phyloP scores from a whole-genome alignment of 2,329 filamentous ascomycete genomes.

The Orbilia brochopaga region DNA sequence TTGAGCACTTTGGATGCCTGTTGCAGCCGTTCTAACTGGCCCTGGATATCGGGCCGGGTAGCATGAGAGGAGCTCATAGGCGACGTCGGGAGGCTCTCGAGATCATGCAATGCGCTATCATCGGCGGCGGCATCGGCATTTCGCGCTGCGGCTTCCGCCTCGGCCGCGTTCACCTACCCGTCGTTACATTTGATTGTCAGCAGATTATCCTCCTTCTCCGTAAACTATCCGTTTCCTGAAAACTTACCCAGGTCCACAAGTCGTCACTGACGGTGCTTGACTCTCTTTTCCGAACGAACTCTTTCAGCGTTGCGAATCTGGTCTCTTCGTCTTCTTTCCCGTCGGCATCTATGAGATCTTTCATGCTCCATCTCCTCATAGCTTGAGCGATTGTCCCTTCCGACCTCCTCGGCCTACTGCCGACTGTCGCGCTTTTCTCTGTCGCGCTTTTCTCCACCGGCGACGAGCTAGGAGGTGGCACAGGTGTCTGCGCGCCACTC shows the following conservation, averaged over 20 bases:
- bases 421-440: background rate
- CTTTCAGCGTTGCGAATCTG: conserved; percentile 31
- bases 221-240: background rate
- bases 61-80: conserved; percentile 16
- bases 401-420: background rate
- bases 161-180: conserved; percentile 32
- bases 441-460: conserved; percentile 4
- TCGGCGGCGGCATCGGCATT: conserved; percentile 22
- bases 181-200: background rate
- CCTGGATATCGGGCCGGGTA: conserved; percentile 26
- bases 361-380: conserved; percentile 40
- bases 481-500: conserved; percentile 32
- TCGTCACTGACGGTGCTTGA: conserved; percentile 27
- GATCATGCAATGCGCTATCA: conserved; percentile 20
- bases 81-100: conserved; percentile 41
- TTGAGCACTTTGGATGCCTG: conserved; percentile 34
- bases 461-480: conserved; percentile 14
- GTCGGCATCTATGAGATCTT: conserved; percentile 28
- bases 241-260: conserved; percentile 33
- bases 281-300: conserved; percentile 39
- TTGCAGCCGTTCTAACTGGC: conserved; percentile 29
- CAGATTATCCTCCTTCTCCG: background rate
- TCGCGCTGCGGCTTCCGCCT: conserved; percentile 25
- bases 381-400: background rate
- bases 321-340: conserved; percentile 30